These are phyloP conservation scores for Suillus alpinus DNA, from an alignment of 768 basidiomycete genomes.

Conservation along the genomic window DNA sequence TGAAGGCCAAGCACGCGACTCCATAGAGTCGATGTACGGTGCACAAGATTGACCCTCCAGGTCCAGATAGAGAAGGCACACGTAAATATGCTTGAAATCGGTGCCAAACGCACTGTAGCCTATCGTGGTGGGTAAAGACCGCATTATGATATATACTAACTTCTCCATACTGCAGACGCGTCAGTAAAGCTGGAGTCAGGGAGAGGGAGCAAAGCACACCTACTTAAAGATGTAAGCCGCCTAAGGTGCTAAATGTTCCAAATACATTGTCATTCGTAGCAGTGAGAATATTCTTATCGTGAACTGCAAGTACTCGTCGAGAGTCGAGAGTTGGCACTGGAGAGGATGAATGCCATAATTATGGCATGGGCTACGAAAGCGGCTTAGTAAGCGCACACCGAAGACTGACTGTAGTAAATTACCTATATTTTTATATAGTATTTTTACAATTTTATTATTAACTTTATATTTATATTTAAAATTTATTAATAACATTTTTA, in stretches of 20 bases:
- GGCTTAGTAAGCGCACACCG: too few relatives aligned
- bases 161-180: slow-evolving; percentile 66
- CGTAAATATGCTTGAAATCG: too few relatives aligned
- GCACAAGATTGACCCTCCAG: slow-evolving; percentile 65
- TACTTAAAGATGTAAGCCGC: slow-evolving; percentile 49
- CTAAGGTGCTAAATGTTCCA: slow-evolving; percentile 61
- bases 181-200: slow-evolving; percentile 7
- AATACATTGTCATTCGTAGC: slow-evolving; percentile 76
- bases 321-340: too few relatives aligned
- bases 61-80: slow-evolving; percentile 71
- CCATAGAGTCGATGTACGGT: slow-evolving; percentile 51
- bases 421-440: too few relatives aligned
- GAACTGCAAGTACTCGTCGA: slow-evolving; percentile 65
- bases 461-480: too few relatives aligned
- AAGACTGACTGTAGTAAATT: too few relatives aligned
- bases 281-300: slow-evolving; percentile 54
- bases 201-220: slow-evolving; percentile 44
- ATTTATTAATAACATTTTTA: too few relatives aligned
- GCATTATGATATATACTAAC: slow-evolving; percentile 42
- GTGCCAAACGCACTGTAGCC: too few relatives aligned
- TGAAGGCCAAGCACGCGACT: too few relatives aligned
- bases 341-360: too few relatives aligned
- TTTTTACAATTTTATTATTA: too few relatives aligned
- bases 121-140: slow-evolving; percentile 53
- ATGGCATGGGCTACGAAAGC: too few relatives aligned